These are phyloP conservation scores for Globisporangium solare DNA, from an alignment of 352 stramenopile species.

Conservation along the genomic window DNA sequence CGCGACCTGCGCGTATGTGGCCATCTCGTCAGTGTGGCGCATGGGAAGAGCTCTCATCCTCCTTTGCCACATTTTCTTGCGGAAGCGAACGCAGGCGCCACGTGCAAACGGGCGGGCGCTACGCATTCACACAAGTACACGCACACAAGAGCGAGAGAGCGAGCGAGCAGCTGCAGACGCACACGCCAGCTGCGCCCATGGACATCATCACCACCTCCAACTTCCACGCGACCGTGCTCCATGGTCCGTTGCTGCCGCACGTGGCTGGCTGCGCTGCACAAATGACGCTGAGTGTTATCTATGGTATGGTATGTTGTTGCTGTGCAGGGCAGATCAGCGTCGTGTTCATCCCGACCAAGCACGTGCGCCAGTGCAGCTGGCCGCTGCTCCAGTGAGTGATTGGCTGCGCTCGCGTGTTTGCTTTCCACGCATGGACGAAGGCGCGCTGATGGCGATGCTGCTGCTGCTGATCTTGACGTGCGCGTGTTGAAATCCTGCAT, in stretches of 20 bases:
- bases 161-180: too few species aligned
- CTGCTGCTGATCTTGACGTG: background rate
- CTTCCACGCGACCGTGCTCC: constrained; percentile 83
- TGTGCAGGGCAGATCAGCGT: constrained; percentile 64
- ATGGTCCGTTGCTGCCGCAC: constrained; percentile 30
- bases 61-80: background rate
- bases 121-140: background rate
- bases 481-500: background rate
- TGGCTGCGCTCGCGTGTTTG: background rate
- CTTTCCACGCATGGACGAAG: background rate
- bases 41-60: background rate
- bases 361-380: constrained; percentile 73
- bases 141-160: too few species aligned
- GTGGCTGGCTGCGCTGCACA: background rate
- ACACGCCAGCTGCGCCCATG: constrained; percentile 23
- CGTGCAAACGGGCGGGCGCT: too few species aligned
- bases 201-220: constrained; percentile 88
- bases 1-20: constrained; percentile 6
- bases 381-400: constrained; percentile 74
- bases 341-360: constrained; percentile 68
- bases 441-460: background rate
- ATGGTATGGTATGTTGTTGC: background rate
- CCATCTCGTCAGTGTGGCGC: constrained; percentile 5
- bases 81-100: too few species aligned
- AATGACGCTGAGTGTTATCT: background rate